Percentiles rank a stretch among this genome's conserved stretches.
These are phyloP conservation scores for Fonsecaea monophora DNA, from an alignment of 2,329 filamentous ascomycete genomes.

Conservation along the genomic window DNA sequence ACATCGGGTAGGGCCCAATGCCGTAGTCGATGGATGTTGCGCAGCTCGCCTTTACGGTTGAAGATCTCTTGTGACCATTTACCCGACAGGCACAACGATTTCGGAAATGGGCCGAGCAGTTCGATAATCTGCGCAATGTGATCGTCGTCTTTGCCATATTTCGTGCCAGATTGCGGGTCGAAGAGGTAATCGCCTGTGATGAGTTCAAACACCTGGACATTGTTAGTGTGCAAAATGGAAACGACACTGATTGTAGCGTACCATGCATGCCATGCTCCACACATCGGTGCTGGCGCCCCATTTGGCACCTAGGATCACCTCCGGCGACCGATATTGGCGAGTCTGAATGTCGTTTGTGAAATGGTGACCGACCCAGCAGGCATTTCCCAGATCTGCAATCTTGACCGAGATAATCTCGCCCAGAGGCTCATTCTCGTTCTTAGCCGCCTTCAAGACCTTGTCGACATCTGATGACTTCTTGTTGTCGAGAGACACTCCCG, in stretches of 20 bases:
- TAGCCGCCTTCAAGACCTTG: constrained; percentile 54
- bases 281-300: constrained; percentile 99
- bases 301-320: constrained; percentile 94
- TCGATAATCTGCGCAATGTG: constrained; percentile 99
- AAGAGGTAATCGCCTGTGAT: constrained; percentile 99
- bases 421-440: constrained; percentile 62
- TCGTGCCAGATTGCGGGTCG: constrained; percentile 96
- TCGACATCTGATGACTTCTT: constrained; percentile 68
- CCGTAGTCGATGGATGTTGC: constrained; percentile 93
- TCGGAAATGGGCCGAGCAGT: constrained; percentile 89
- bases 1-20: constrained; percentile 97
- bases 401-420: constrained; percentile 87
- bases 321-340: constrained; percentile 92
- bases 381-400: constrained; percentile 97
- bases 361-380: constrained; percentile 98
- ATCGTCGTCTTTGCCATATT: constrained; percentile 99
- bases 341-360: constrained; percentile 99
- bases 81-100: constrained; percentile 85
- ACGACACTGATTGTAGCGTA: constrained; percentile 54
- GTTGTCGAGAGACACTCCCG: constrained; percentile 83
- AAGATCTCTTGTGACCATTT: constrained; percentile 99
- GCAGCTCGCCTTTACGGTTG: constrained; percentile 93
- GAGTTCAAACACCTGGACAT: constrained; percentile 82
- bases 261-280: constrained; percentile 99
- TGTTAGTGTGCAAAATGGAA: constrained; percentile 10